phyloP scores from a whole-genome alignment of 2,329 filamentous ascomycete genomes.

The Cercospora brassicicola region DNA sequence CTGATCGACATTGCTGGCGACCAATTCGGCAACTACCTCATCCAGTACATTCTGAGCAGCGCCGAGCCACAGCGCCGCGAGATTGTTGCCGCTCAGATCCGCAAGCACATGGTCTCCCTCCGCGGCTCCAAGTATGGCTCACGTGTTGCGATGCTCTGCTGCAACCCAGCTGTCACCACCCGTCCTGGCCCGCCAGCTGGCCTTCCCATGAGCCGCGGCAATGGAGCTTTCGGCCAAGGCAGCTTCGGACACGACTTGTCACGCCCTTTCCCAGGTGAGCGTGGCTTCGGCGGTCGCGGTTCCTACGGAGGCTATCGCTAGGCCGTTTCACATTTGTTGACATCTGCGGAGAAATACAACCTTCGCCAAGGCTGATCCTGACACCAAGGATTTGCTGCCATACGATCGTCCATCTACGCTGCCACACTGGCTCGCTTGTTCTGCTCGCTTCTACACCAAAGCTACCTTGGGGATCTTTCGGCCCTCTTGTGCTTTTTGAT shows the following conservation, averaged over 20 bases:
- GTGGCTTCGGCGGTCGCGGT: conserved; percentile 29
- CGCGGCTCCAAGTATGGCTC: conserved; percentile 98
- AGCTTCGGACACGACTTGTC: conserved; percentile 27
- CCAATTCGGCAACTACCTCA: conserved; percentile 97
- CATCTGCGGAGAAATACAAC: conserved; percentile 16
- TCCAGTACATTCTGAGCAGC: conserved; percentile 94
- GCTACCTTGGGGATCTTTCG: conserved; percentile 22
- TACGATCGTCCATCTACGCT: conserved; percentile 27
- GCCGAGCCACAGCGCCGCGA: conserved; percentile 85
- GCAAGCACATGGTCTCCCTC: conserved; percentile 98
- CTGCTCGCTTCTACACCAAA: conserved; percentile 27
- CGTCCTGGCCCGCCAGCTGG: conserved; percentile 82
- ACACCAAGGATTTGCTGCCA: conserved; percentile 18
- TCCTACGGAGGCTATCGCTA: conserved; percentile 31
- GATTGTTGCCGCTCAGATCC: conserved; percentile 87
- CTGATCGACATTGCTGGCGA: conserved; percentile 98
- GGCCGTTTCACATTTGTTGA: conserved; percentile 17
- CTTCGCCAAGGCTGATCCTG: conserved; percentile 19
- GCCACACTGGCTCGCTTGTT: conserved; percentile 26
- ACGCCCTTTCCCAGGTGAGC: conserved; percentile 21
- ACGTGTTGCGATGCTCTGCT: conserved; percentile 97
- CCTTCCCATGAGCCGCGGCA: conserved; percentile 35
- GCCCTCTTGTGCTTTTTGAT: conserved; percentile 22
- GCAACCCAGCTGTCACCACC: conserved; percentile 85
- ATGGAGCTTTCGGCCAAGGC: conserved; percentile 23